Percentiles rank a stretch among this genome's conserved stretches.
These are phyloP conservation scores for Naganishia onofrii DNA, from an alignment of 768 basidiomycete genomes.

Conservation along the genomic window DNA sequence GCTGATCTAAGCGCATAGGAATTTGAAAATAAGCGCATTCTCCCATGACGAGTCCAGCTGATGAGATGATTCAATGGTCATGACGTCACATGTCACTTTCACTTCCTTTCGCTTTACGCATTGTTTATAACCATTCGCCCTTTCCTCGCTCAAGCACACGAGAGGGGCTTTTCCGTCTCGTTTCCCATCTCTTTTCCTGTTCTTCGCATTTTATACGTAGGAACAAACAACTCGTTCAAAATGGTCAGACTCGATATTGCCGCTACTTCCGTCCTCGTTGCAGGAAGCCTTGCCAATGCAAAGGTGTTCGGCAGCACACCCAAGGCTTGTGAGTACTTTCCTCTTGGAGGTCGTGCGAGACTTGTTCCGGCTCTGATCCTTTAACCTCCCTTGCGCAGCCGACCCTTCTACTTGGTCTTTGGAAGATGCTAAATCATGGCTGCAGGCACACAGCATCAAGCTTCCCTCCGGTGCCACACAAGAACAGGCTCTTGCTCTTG, in stretches of 20 bases:
- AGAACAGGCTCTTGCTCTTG: slow-evolving; percentile 55
- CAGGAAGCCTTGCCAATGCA: slow-evolving; percentile 49
- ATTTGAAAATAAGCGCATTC: too few relatives aligned
- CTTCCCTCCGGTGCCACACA: slow-evolving; percentile 55
- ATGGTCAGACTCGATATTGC: slow-evolving; percentile 43
- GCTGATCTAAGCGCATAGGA: too few relatives aligned
- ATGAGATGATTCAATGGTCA: too few relatives aligned
- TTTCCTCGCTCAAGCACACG: too few relatives aligned
- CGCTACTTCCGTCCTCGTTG: slow-evolving; percentile 49
- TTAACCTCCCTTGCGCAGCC: slow-evolving; percentile 34
- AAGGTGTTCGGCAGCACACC: slow-evolving; percentile 41
- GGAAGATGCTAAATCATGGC: slow-evolving; percentile 66
- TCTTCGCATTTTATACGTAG: neutral
- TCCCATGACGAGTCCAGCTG: too few relatives aligned
- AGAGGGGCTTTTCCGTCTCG: too few relatives aligned
- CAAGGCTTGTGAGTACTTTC: slow-evolving; percentile 56
- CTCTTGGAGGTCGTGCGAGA: neutral
- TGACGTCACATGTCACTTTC: too few relatives aligned
- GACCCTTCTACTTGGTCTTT: slow-evolving; percentile 61
- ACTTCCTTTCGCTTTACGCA: too few relatives aligned
- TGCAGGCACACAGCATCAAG: slow-evolving; percentile 64
- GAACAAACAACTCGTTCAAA: neutral
- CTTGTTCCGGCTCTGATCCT: neutral
- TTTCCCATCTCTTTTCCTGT: neutral
- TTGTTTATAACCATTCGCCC: too few relatives aligned